phyloP scores from a whole-genome alignment of 2,329 filamentous ascomycete species.

The Beauveria varroae region DNA sequence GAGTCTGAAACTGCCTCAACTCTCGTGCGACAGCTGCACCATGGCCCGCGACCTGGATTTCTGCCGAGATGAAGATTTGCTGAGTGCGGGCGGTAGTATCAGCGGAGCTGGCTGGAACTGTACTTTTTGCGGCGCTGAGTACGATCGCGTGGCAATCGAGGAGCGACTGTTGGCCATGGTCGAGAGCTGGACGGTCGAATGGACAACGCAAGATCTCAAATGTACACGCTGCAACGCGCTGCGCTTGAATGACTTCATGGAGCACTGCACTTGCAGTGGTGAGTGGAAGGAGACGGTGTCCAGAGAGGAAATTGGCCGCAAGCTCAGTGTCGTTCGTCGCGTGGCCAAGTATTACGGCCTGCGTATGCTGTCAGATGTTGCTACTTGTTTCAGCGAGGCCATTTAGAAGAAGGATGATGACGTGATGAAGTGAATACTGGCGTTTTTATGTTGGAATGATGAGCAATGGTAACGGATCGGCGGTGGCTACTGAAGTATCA shows the following conservation, averaged over 20 bases:
- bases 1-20: constrained; percentile 61
- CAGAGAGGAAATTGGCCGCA: constrained; percentile 55
- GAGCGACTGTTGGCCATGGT: constrained; percentile 73
- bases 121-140: constrained; percentile 64
- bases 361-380: constrained; percentile 71
- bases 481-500: background rate
- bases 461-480: background rate
- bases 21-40: constrained; percentile 87
- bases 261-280: constrained; percentile 90
- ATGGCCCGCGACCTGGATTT: constrained; percentile 83
- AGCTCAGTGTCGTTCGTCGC: constrained; percentile 60
- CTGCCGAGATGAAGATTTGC: constrained; percentile 78
- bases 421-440: constrained; percentile 1
- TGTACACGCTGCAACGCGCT: constrained; percentile 66
- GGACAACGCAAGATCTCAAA: constrained; percentile 85
- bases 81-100: constrained; percentile 31
- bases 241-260: constrained; percentile 87
- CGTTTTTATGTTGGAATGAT: constrained; percentile 6
- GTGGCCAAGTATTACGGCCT: constrained; percentile 76
- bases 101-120: constrained; percentile 60
- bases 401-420: constrained; percentile 25
- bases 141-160: constrained; percentile 74
- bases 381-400: constrained; percentile 51
- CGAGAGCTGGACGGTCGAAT: constrained; percentile 66
- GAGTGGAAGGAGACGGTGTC: constrained; percentile 70